A percentile compares a stretch with the other conserved stretches of the same genome.
phyloP scores from a whole-genome alignment of 805 yeast species.

The Metschnikowia similis region DNA sequence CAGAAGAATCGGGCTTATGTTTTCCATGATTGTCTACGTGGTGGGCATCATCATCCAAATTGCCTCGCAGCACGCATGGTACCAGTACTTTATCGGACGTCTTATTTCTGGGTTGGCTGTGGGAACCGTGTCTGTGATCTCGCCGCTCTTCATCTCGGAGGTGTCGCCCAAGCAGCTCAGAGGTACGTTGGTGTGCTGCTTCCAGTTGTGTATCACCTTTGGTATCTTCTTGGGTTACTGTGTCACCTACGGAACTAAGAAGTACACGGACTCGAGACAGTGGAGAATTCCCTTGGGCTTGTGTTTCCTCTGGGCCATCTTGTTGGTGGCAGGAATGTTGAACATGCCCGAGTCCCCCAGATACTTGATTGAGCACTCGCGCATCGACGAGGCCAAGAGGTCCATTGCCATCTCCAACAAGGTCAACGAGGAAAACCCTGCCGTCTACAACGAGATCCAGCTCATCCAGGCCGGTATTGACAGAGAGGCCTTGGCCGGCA shows the following conservation, averaged over 20 bases:
- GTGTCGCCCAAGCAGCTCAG: constrained; percentile 64
- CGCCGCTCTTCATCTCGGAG: constrained; percentile 65
- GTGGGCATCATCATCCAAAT: constrained; percentile 61
- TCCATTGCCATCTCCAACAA: constrained; percentile 58
- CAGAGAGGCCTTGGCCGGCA: constrained; percentile 57
- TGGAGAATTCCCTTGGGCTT: constrained; percentile 67
- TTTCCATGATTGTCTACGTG: constrained; percentile 51
- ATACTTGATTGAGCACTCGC: constrained; percentile 49
- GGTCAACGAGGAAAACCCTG: constrained; percentile 47
- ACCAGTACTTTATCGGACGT: constrained; percentile 57
- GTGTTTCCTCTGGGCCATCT: constrained; percentile 42
- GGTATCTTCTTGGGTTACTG: constrained; percentile 72
- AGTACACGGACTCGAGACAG: constrained; percentile 45
- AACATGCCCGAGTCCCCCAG: constrained; percentile 70
- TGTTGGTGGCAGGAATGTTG: constrained; percentile 47
- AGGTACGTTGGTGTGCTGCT: constrained; percentile 66
- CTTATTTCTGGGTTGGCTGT: constrained; percentile 63
- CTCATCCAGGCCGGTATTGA: constrained; percentile 56
- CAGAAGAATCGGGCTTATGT: constrained; percentile 52
- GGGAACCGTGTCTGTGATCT: constrained; percentile 65
- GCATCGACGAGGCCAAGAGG: constrained; percentile 47
- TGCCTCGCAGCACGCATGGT: constrained; percentile 50
- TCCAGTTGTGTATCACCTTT: constrained; percentile 64
- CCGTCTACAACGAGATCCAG: constrained; percentile 50
- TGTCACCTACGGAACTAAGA: constrained; percentile 59